Evolutionary conservation across 345 rosid species (phyloP).

Genomic region (Heritiera fomes): DNA sequence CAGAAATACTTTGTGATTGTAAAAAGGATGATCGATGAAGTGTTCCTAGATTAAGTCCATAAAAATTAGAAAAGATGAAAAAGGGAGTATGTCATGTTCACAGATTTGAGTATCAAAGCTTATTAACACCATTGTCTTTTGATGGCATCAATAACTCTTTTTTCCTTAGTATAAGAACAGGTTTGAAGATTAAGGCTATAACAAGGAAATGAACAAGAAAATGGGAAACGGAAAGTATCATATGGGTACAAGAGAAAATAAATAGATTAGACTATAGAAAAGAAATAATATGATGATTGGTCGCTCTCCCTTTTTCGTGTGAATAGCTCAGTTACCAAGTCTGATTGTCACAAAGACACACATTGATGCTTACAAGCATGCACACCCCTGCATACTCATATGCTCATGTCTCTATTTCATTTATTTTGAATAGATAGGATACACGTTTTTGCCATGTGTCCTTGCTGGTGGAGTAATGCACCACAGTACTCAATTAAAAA

Average conservation of each 20-base stretch:
- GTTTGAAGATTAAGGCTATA: neutral
- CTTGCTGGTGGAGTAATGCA: conserved; percentile 49
- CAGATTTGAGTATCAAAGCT: neutral
- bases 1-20: neutral
- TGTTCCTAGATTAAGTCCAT: neutral
- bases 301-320: neutral
- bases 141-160: neutral
- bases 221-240: neutral
- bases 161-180: neutral
- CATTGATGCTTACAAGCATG: neutral
- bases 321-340: neutral
- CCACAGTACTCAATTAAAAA: conserved; percentile 46
- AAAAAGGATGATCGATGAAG: neutral
- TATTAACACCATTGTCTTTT: neutral
- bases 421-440: conserved; percentile 45
- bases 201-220: neutral
- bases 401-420: conserved; percentile 9
- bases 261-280: conserved; percentile 1
- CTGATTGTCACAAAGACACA: conserved; percentile 5
- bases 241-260: neutral
- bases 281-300: neutral
- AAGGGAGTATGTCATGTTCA: neutral
- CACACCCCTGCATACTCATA: neutral
- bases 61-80: conserved; percentile 3
- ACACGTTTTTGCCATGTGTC: conserved; percentile 63